These are phyloP conservation scores for Saccharomycopsis phalli DNA, from an alignment of 1,139 yeast species.

Conservation along the genomic window DNA sequence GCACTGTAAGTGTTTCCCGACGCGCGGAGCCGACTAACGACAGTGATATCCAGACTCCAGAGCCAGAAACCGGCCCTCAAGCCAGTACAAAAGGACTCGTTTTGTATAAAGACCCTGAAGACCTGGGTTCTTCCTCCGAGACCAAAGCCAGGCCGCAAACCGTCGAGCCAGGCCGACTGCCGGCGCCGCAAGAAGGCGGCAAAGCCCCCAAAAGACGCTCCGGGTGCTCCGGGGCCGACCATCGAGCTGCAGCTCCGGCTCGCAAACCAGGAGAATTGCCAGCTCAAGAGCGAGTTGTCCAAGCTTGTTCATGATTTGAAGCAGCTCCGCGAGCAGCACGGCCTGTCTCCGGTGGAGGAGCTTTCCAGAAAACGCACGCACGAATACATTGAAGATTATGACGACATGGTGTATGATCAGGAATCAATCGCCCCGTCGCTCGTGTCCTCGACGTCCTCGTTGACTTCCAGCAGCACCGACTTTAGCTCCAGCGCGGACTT, in stretches of 20 bases:
- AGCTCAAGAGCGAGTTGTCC: conserved; percentile 17
- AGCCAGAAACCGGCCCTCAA: neutral
- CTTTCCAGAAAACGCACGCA: conserved; percentile 19
- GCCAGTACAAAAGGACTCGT: conserved; percentile 1
- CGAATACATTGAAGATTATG: conserved; percentile 16
- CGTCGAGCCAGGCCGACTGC: conserved; percentile 21
- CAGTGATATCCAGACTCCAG: conserved; percentile 1
- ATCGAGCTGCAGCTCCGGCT: conserved; percentile 15
- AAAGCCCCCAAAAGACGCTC: neutral
- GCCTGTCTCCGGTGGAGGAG: conserved; percentile 2
- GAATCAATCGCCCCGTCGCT: conserved; percentile 10
- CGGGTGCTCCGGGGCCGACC: conserved; percentile 3
- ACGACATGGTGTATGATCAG: conserved; percentile 1
- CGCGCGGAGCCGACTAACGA: conserved; percentile 1
- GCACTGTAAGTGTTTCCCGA: no score
- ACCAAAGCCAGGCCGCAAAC: conserved; percentile 54
- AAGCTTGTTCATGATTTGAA: conserved; percentile 19
- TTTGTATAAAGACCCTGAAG: conserved; percentile 40
- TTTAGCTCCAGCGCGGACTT: conserved; percentile 5
- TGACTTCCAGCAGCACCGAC: conserved; percentile 3
- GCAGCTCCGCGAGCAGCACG: conserved; percentile 16
- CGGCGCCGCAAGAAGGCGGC: conserved; percentile 8
- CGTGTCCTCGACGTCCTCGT: conserved; percentile 8
- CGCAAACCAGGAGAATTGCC: conserved; percentile 18
- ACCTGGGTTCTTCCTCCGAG: conserved; percentile 61